Base-by-base conservation (phyloP, 805 yeast genomes). In the Hemisphaericaspora nanyangensis region DNA sequence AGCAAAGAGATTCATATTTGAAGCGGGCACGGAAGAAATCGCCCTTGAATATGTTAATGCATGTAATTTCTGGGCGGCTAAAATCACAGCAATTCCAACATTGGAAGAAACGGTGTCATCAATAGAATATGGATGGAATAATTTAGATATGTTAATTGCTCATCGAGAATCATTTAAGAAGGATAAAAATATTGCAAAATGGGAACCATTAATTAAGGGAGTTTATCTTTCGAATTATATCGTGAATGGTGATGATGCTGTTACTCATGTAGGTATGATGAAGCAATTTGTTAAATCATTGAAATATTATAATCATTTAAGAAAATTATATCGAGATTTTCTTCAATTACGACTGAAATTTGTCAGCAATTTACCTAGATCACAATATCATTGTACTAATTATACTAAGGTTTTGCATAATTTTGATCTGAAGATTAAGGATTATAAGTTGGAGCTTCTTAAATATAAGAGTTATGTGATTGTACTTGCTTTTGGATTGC, bases 21-120 rank as follows among this genome's bases (percentile, higher is more conserved):
- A 77, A 58, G 79, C 88, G 0, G 82, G 82, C 8, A 78, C 86
- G 11, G 55, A 65, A 17, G 85, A 80, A 48, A 76, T 77, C 42
- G 93, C 95, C 0, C 61, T 65, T 31, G 84, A 79, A 52, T 86
- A 77, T 58, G 78, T 85, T 13, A 76, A 82, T 48, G 79, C 91
- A 5, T 81, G 93, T 60, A 89, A 88, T 58, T 89, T 85, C 56
- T 89, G 96, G 96, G 86, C 95, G 2, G 85, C 91, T 2, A 75
- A 93, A 47, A 74, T 85, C 27, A 82, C 95, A 6, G 82, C 89
- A 12, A 81, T 86, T 16, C 95, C 95, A 3, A 71, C 80, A 0
- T 55, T 60, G 42, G 85, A 81, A 51, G 82, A 79, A 39, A 79
- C 83, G 45, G 70, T 85, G 24, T 79, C 88, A 2, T 80, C 91